phyloP scores from a whole-genome alignment of 2,329 filamentous ascomycete genomes.

The Sporothrix euskadiensis region DNA sequence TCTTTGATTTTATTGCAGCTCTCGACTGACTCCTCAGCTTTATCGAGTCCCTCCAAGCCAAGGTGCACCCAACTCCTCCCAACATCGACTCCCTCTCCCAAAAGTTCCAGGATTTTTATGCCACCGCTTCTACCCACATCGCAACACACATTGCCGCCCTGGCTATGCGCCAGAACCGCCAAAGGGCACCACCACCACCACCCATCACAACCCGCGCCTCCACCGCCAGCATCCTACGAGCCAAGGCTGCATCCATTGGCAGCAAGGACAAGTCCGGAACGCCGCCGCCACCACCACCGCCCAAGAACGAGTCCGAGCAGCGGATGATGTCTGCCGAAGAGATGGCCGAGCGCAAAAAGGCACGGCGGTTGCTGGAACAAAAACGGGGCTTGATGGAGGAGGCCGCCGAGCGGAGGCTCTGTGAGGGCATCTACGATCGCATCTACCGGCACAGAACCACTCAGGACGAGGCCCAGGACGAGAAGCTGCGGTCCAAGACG shows the following conservation, averaged over 20 bases:
- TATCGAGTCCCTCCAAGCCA: conserved; percentile 83
- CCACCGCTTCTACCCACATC: conserved; percentile 76
- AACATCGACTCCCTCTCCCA: conserved; percentile 77
- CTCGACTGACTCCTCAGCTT: conserved; percentile 59
- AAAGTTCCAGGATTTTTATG: conserved; percentile 95
- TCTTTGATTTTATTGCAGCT: not conserved
- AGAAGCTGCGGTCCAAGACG: conserved; percentile 90
- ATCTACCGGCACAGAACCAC: conserved; percentile 91
- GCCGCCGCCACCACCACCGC: conserved; percentile 36
- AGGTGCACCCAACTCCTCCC: conserved; percentile 80
- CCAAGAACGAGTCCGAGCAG: conserved; percentile 55
- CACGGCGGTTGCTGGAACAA: conserved; percentile 73
- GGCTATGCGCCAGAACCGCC: conserved; percentile 71
- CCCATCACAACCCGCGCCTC: conserved; percentile 58
- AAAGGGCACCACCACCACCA: conserved; percentile 57
- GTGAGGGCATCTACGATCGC: conserved; percentile 79
- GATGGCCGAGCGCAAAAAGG: conserved; percentile 75
- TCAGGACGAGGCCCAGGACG: conserved; percentile 91
- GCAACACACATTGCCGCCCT: conserved; percentile 82
- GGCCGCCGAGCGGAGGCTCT: conserved; percentile 82
- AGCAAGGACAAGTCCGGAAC: conserved; percentile 53
- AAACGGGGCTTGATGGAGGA: conserved; percentile 81
- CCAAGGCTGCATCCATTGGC: conserved; percentile 55
- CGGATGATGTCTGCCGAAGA: conserved; percentile 92
- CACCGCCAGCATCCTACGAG: conserved; percentile 57